Evolutionary conservation across 2,329 filamentous ascomycete genomes (phyloP), one percentile per base, ranked within the genome.

Genomic region (Colletotrichum eremochloae): DNA sequence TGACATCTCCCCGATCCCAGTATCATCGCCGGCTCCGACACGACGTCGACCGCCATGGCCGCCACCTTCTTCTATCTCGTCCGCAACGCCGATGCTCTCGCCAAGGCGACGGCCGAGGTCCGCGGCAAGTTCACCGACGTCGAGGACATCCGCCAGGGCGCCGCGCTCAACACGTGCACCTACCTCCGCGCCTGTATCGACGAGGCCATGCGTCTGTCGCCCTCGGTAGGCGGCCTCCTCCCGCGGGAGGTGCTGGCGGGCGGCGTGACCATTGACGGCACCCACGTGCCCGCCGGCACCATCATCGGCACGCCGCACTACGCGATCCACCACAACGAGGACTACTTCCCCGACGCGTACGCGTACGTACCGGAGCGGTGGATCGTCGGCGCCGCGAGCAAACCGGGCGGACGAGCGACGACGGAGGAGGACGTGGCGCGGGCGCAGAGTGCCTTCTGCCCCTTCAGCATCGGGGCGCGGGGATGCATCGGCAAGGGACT

Each of bases 401-500:
- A 80, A 24, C 24, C 24, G 24, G 24, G 24, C 24, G 24, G 40
- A 15, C 40, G 40, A 42, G 1, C 79, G 40, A 85, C 86, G 0
- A 86, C 82, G 6, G 86, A 87, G 69, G 84, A 86, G 1, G 87
- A 89, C 64, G 82, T 89, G 1, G 82, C 85, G 3, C 77, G 84
- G 6, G 91, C 92, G 2, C 88, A 92, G 63, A 86, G 85, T 44
- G 93, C 93, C 0, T 96, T 93, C 81, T 94, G 91, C 74, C 92
- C 94, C 1, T 94, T 94, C 76, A 91, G 88, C 57, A 84, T 93
- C 73, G 92, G 92, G 0, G 90, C 91, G 0, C 83, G 92, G 14
- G 91, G 91, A 2, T 94, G 92, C 77, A 93, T 94, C 67, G 92
- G 92, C 0, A 94, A 93, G 84, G 87, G 87, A 0, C 81, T 93